Evolutionary conservation across 2,329 filamentous ascomycete species (phyloP), one percentile per base, ranked within the genome.

Genomic region (Clonostachys sp.): DNA sequence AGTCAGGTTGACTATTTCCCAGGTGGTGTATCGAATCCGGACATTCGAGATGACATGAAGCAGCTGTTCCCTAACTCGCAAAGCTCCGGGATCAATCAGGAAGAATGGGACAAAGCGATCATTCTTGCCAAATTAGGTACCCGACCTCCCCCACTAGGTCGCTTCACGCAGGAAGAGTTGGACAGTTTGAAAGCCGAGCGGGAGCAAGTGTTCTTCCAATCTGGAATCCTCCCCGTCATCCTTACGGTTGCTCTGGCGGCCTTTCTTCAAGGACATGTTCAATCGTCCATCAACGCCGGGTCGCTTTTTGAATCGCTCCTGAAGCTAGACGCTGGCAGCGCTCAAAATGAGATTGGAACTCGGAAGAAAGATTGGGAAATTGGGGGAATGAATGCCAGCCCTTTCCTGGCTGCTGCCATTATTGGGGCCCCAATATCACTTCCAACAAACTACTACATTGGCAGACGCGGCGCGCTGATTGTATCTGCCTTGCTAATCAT

Each of bases 251-350:
- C 66, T 1, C 59, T 72, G 0, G 67, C 68, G 2, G 70, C 69
- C 0, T 71, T 72, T 34, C 57, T 72, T 1, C 68, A 72, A 46
- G 70, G 70, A 12, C 66, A 67, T 18, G 68, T 72, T 3, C 69
- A 72, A 49, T 65, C 64, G 0, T 70, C 65, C 13, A 61, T 72
- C 48, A 70, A 70, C 48, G 64, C 63, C 9, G 65, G 65, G 4
- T 64, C 61, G 3, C 47, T 70, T 0, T 71, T 50, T 33, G 51
- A 50, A 14, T 14, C n/a, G 16, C 13, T 42, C n/a, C 41, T 42
- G 6, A 20, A 20, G 13, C 13, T 42, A 16, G 13, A 17, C 35
- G 12, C n/a, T 12, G 5, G 34, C 36, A 14, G 41, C 12, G 8
- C 17, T 36, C 34, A 34, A 14, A 30, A 18, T 8, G 14, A 44